These are phyloP conservation scores for Myxozyma udenii DNA, from an alignment of 805 yeast genomes.

Conservation along the genomic window DNA sequence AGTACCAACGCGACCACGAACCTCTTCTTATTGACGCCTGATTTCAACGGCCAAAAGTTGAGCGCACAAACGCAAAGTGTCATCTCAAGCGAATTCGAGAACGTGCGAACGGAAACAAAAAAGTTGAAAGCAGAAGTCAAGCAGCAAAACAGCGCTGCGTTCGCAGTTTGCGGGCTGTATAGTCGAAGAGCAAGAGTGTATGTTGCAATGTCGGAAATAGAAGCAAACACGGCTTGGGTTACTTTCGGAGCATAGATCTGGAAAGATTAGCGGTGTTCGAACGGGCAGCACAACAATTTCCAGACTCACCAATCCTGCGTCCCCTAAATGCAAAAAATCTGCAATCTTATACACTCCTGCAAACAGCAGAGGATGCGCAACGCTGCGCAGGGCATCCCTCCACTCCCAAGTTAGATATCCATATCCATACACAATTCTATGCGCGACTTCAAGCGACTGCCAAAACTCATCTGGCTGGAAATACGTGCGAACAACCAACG, in stretches of 20 bases:
- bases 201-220: slow-evolving; percentile 64
- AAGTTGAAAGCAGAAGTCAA: slow-evolving; percentile 74
- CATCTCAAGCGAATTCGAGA: slow-evolving; percentile 80
- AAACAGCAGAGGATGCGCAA: slow-evolving; percentile 74
- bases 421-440: slow-evolving; percentile 63
- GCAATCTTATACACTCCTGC: slow-evolving; percentile 45
- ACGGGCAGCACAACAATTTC: background rate
- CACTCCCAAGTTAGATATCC: slow-evolving; percentile 96
- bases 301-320: slow-evolving; percentile 40
- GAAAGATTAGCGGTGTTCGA: background rate
- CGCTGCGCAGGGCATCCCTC: slow-evolving; percentile 69
- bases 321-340: slow-evolving; percentile 38
- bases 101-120: slow-evolving; percentile 76
- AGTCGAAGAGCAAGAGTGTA: slow-evolving; percentile 47
- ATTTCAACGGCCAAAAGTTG: slow-evolving; percentile 62
- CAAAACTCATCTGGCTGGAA: slow-evolving; percentile 97
- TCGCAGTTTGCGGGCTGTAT: slow-evolving; percentile 21
- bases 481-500: slow-evolving; percentile 63
- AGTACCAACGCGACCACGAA: slow-evolving; percentile 40
- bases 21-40: background rate
- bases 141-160: slow-evolving; percentile 45
- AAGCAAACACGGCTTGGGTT: slow-evolving; percentile 64
- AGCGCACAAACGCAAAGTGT: slow-evolving; percentile 64
- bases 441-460: slow-evolving; percentile 94
- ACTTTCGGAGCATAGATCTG: slow-evolving; percentile 54